These are phyloP conservation scores for Boletus subparvulus DNA, from an alignment of 768 basidiomycete genomes.

Conservation along the genomic window DNA sequence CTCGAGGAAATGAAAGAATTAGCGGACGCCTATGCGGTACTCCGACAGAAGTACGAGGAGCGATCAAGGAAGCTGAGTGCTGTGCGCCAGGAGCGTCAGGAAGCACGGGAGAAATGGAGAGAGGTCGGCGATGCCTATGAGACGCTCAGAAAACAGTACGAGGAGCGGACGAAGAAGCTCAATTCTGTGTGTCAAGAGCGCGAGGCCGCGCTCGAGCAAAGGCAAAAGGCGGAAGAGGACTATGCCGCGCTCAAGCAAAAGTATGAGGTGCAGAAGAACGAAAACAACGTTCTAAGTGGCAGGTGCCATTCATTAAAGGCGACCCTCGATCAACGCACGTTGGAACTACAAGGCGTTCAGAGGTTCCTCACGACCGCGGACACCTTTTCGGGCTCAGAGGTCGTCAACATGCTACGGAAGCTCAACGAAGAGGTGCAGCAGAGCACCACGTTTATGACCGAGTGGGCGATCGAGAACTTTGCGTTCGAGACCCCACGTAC, in stretches of 20 bases:
- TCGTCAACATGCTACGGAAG: constrained; percentile 39
- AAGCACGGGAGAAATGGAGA: constrained; percentile 2
- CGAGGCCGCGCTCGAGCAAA: too few relatives aligned
- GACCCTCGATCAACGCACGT: constrained; percentile 39
- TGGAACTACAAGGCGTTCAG: constrained; percentile 44
- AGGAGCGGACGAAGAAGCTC: too few relatives aligned
- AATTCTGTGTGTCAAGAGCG: too few relatives aligned
- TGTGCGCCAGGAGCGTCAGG: constrained; percentile 3
- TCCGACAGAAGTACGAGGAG: constrained; percentile 9
- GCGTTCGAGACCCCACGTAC: constrained; percentile 14
- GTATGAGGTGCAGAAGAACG: constrained; percentile 14
- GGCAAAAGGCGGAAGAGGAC: too few relatives aligned
- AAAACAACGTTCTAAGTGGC: constrained; percentile 8
- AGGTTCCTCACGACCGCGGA: constrained; percentile 44
- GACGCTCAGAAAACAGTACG: constrained; percentile 3
- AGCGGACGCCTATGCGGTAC: not conserved
- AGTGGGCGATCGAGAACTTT: constrained; percentile 42
- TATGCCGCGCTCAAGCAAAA: too few relatives aligned
- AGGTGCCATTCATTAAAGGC: constrained; percentile 14
- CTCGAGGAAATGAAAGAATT: constrained; percentile 12
- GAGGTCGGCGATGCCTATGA: not conserved
- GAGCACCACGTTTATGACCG: constrained; percentile 43
- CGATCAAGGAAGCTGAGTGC: not conserved
- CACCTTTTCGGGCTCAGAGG: constrained; percentile 43
- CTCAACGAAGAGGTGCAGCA: constrained; percentile 49